phyloP scores from a whole-genome alignment of 2,329 filamentous ascomycete genomes.

The Penicillium sp. region DNA sequence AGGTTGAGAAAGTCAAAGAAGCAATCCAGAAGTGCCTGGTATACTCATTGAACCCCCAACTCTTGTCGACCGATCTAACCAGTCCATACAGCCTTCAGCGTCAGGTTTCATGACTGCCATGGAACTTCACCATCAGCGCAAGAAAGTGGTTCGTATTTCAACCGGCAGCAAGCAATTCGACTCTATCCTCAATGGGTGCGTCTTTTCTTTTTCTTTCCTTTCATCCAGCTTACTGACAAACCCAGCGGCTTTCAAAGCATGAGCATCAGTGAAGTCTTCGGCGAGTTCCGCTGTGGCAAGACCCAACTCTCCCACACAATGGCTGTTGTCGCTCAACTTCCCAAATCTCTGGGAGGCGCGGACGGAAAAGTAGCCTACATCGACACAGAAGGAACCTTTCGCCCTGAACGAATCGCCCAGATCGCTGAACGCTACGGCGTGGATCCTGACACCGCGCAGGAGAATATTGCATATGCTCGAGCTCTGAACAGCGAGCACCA shows the following conservation, averaged over 20 bases:
- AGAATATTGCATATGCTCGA: conserved; percentile 66
- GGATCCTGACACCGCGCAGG: conserved; percentile 58
- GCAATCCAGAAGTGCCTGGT: conserved; percentile 62
- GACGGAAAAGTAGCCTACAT: conserved; percentile 70
- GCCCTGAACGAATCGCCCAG: conserved; percentile 64
- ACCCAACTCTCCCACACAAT: conserved; percentile 69
- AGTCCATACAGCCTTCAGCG: conserved; percentile 49
- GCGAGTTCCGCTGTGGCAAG: conserved; percentile 59
- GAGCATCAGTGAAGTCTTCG: conserved; percentile 60
- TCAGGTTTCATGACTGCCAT: conserved; percentile 65
- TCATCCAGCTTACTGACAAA: not conserved
- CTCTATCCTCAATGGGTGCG: conserved; percentile 60
- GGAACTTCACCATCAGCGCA: conserved; percentile 62
- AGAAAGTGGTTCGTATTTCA: conserved; percentile 62
- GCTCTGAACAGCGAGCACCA: conserved; percentile 66
- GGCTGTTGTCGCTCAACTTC: conserved; percentile 60
- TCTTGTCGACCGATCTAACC: not conserved
- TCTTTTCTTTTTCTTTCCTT: not conserved
- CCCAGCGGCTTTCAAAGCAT: conserved; percentile 66
- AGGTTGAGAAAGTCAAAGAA: conserved; percentile 70
- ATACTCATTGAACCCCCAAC: conserved; percentile 10
- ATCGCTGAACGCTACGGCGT: conserved; percentile 65
- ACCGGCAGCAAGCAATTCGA: conserved; percentile 70
- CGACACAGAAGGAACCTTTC: conserved; percentile 65
- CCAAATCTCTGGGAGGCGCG: conserved; percentile 60